Evolutionary conservation across 1,139 yeast species (phyloP), one percentile per base, ranked within the genome.

Genomic region (Blastobotrys illinoisensis): DNA sequence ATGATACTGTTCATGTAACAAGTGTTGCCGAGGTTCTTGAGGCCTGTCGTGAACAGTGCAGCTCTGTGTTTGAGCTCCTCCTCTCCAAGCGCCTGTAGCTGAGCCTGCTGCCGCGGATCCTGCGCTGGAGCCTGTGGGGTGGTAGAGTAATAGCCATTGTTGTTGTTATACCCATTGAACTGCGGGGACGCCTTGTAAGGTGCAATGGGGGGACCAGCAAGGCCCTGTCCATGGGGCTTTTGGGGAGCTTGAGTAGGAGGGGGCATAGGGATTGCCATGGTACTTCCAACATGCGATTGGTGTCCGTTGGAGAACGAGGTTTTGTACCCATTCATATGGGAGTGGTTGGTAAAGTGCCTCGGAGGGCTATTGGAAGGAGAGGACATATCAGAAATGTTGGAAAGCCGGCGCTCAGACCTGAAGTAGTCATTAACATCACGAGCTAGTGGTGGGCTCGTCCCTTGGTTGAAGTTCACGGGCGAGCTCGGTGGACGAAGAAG

Each of bases 1-100:
- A 93, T 71, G 55, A 93, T 80, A 64, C 97, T 88, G 70, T 93
- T 93, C 85, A 93, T 86, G 69, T 93, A 93, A 70, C 99, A 93
- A 0, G 97, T 87, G 65, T 90, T 93, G 0, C 98, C 97, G 60
- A 88, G 76, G 66, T 93, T 93, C 51, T 79, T 79, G 40, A 93
- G 74, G 0, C 97, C 96, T 0, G 82, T 76, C 11, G 75, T 69
- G 49, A 67, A 67, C 48, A 67, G 67, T 44, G 43, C 23, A 2
- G 59, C 52, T n/a, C 51, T 45, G 5, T 9, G 2, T 11, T 36
- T 44, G 16, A 32, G 40, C 40, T 32, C 40, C 16, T 32, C 40
- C 13, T 32, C 40, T 3, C 40, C 40, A 32, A 32, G 40, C 40
- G 40, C 16, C 16, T 32, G 40, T 2, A 11, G 40, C 16, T 11